Conservation (phyloP, 495 filamentous ascomycete genomes). For the Aspergillus olivimuriae region DNA sequence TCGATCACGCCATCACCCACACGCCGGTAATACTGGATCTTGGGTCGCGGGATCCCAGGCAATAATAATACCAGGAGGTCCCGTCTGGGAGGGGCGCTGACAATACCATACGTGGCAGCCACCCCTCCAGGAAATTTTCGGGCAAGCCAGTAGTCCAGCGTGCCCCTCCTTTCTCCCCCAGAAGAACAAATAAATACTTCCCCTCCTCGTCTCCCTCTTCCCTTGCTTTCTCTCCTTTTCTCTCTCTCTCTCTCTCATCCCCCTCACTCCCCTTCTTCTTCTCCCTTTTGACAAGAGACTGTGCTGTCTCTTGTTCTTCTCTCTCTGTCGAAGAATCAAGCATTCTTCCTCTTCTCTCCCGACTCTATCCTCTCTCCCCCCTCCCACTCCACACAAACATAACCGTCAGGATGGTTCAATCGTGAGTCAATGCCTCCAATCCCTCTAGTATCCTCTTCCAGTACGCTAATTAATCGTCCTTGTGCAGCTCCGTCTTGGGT, state of each 20-base stretch:
- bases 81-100: too few species aligned
- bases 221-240: constrained; percentile 4
- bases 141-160: too few species aligned
- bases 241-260: constrained; percentile 5
- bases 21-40: too few species aligned
- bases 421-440: constrained; percentile 36
- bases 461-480: constrained; percentile 10
- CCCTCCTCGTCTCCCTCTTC: constrained; percentile 6
- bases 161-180: constrained; percentile 4
- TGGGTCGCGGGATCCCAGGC: too few species aligned
- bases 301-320: constrained; percentile 13
- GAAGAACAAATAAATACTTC: too few species aligned
- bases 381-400: constrained; percentile 18
- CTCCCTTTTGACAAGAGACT: constrained; percentile 15
- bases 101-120: too few species aligned
- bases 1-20: too few species aligned
- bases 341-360: constrained; percentile 14
- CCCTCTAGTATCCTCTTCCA: constrained; percentile 15
- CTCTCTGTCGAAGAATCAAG: constrained; percentile 10
- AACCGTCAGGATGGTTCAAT: constrained; percentile 71
- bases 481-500: constrained; percentile 57
- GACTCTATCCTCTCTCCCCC: constrained; percentile 10
- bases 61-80: too few species aligned
- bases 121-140: too few species aligned
- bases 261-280: too few species aligned